phyloP scores from a whole-genome alignment of 148 eudicot species.

The Rhododendron griersonianum region DNA sequence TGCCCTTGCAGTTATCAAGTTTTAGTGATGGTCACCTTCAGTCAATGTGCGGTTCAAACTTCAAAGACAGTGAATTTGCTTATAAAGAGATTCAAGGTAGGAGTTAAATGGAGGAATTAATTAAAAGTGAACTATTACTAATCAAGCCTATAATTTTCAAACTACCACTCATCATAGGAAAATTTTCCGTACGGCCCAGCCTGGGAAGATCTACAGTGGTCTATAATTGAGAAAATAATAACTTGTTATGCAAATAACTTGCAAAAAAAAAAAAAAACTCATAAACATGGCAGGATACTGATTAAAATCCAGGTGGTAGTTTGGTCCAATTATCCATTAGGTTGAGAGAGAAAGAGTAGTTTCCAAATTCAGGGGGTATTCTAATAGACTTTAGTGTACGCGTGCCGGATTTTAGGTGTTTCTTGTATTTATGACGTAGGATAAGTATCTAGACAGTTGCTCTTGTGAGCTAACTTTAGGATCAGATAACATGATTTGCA shows the following conservation, averaged over 20 bases:
- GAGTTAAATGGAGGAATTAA: background rate
- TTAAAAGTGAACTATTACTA: background rate
- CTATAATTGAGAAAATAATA: background rate
- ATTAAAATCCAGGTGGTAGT: background rate
- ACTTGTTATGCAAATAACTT: background rate
- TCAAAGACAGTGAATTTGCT: background rate
- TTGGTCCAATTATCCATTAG: background rate
- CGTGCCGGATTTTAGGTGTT: background rate
- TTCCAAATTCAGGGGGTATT: background rate
- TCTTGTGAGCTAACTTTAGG: background rate
- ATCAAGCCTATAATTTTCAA: background rate
- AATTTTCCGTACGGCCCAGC: background rate
- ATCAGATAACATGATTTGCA: background rate
- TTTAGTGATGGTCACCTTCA: background rate
- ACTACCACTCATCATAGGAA: background rate
- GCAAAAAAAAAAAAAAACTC: background rate
- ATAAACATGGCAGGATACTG: background rate
- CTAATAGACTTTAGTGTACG: background rate
- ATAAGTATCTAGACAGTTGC: background rate
- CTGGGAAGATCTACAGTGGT: background rate
- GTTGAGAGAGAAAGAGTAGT: background rate
- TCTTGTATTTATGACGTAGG: background rate
- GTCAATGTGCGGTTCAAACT: background rate
- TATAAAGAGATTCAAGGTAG: background rate
- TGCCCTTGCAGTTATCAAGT: background rate